Base-by-base conservation (phyloP, 164 flowering plant genomes). In the Litsea cubeba region DNA sequence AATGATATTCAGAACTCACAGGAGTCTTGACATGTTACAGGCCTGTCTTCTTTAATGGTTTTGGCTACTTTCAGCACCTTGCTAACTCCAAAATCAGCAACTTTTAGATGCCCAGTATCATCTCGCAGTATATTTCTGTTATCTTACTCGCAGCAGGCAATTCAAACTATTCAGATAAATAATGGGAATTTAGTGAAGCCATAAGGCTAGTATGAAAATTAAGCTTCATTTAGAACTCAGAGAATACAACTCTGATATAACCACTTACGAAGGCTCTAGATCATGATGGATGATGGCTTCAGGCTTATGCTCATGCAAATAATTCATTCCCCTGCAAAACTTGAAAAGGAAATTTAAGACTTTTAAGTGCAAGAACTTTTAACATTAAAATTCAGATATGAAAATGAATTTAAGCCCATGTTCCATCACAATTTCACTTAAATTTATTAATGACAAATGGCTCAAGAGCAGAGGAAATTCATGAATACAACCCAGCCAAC, bases 41-140 rank as follows among this genome's bases (percentile, higher is more conserved):
- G 93, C 67, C 75, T 83, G 20, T 91, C 91, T 77, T 91, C 91
- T 84, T 86, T 87, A 67, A 87, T 89, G n/a, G 85, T 78, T 25
- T 68, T 83, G 26, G 88, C 78, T 73, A 86, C 83, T 83, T 82
- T 88, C 69, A 92, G 80, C 74, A 90, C 81, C 90, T 90, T 92
- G 88, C 99, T 96, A 50, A 96, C 84, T 81, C 98, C 99, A 90
- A 96, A 96, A 81, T 94, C 98, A 69, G 99, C 98, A 76, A 96
- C 98, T 88, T 96, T 96, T 73, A 96, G 88, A 83, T 92, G 93
- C 50, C 99, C 95, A 69, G 97, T 84, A 87, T 94, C 99, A 87
- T 91, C 99, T 87, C 94, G 88, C 88, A 96, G 84, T 82, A 96
- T 87, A 81, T 96, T 96, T 82, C 99, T 96, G 97, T 83, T 75